Base-by-base conservation (phyloP, 2,329 filamentous ascomycete species). In the Fusarium incarnatum region DNA sequence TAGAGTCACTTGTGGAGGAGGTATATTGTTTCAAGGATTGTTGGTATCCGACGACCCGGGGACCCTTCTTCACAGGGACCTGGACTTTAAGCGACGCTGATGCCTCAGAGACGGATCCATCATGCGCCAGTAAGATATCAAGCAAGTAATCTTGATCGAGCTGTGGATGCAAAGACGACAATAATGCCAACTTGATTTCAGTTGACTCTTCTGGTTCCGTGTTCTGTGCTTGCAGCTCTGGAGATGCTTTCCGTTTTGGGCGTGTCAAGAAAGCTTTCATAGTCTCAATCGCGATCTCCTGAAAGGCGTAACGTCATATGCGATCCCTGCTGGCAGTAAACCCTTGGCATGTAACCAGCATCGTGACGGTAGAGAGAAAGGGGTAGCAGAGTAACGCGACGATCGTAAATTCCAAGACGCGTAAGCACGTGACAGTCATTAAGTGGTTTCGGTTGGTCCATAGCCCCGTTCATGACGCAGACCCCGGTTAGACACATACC, bases 121-220 rank as follows among this genome's bases (percentile, higher is more conserved):
- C 88, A 64, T 92, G 89, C 0, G 89, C 89, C 1, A 97, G 83
- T 0, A 98, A 84, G 8, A 94, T 83, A 70, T 98, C 95, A 0
- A 99, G 85, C 1, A 98, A 83, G 0, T 85, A 83, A 37, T 91
- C 88, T 48, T 92, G 89, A 10, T 89, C 85, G 6, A 90, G 70
- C 1, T 83, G 77, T 0, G 92, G 89, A 70, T 94, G 87, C 0
- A 98, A 81, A 1, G 96, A 98, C 4, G 91, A 87, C 5, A 99
- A 83, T 3, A 97, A 83, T 2, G 94, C 94, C 16, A 99, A 82
- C 76, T 98, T 98, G 73, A 97, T 84, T 68, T 98, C 96, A 0
- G 96, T 99, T 2, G 92, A 90, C 48, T 97, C 92, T 18, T 94
- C 89, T 18, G 89, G 87, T 20, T 80, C 78, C 8, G 77, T 75